Evolutionary conservation across 164 flowering plant species (phyloP), one percentile per base, ranked within the genome.

Genomic region (Aristolochia fimbriata): DNA sequence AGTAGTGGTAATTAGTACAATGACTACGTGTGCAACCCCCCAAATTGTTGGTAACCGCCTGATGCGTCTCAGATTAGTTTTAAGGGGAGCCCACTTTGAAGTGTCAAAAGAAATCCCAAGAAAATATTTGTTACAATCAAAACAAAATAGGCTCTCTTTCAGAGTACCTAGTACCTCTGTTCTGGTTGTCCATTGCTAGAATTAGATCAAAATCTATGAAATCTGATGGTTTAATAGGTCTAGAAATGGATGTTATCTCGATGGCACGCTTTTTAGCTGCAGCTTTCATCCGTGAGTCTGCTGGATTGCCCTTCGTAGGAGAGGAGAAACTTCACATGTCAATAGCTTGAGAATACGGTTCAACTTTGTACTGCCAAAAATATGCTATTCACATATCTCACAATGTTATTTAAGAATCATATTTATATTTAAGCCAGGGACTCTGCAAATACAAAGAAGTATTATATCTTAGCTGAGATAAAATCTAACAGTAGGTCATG

Each of bases 101-200:
- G 11, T 25, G 23, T 4, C 15, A 5, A 8, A 9, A 22, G 12
- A 49, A 60, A 30, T 16, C 23, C 31, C 24, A 47, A 21, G 23
- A 4, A 45, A 56, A 56, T 16, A 30, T 56, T 2, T 1, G 0
- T 7, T n/a, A 22, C 43, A 56, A 15, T 50, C 53, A 50, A 16
- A 13, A 25, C 23, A 58, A 11, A 21, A 65, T 47, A 46, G 9
- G 14, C 19, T 14, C 21, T 22, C 15, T 21, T 53, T 16, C 23
- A 6, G 22, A 14, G 1, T 17, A 19, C 10, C 14, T 54, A 48
- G 14, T 55, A 91, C 99, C 86, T 85, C 73, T 85, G 70, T 94
- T 94, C 64, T 84, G 86, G 74, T 73, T 77, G 61, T 94, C 97
- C 99, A 94, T 94, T 22, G 93, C 99, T 58, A 91, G 81, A 72